Evolutionary conservation across 768 basidiomycete species (phyloP).

Genomic region (Pholiota molesta): DNA sequence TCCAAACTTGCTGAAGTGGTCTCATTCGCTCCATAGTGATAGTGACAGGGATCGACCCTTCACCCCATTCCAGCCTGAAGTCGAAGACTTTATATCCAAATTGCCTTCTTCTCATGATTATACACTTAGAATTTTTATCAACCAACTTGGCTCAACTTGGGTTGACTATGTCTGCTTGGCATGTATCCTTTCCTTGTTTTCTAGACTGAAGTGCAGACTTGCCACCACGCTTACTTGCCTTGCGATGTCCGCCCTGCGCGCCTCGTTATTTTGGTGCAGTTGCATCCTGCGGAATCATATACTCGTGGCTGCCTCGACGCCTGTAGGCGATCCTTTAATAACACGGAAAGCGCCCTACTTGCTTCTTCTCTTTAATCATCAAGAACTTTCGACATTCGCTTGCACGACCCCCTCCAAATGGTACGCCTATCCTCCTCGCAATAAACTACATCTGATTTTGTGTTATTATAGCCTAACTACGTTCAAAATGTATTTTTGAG

Average conservation of each 20-base stretch:
- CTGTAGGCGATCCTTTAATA: background rate
- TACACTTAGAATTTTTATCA: no score
- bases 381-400: background rate
- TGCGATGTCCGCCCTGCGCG: background rate
- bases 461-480: background rate
- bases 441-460: background rate
- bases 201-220: no score
- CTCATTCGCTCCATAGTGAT: no score
- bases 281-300: background rate
- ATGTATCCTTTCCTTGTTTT: no score
- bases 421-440: background rate
- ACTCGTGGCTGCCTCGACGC: background rate
- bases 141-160: no score
- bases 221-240: background rate
- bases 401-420: background rate
- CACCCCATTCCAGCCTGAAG: no score
- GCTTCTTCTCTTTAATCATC: background rate
- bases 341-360: background rate
- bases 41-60: no score
- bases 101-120: no score
- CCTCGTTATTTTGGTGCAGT: background rate
- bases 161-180: no score
- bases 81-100: no score
- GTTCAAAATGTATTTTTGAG: background rate
- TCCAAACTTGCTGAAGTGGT: no score